A percentile compares a stretch with the other conserved stretches of the same genome.
Conservation (phyloP, 2,329 filamentous ascomycete genomes). For the Cordyceps cicadae region DNA sequence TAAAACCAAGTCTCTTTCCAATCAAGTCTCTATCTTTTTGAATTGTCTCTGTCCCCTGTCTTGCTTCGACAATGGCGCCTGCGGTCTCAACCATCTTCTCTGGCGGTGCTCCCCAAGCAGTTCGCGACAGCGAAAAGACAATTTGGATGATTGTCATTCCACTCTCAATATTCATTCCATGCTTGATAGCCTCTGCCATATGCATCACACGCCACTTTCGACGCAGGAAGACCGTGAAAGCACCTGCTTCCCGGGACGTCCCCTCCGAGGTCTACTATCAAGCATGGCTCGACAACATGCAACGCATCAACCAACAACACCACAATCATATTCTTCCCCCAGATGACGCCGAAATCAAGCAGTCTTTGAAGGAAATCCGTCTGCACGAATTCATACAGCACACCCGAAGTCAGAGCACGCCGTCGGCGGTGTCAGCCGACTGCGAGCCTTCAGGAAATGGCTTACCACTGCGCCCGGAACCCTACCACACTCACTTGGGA, state of each 20-base stretch:
- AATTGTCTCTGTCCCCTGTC: background rate
- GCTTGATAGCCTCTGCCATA: background rate
- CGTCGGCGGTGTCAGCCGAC: background rate
- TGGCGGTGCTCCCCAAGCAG: background rate
- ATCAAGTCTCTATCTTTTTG: background rate
- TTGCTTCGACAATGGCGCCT: background rate
- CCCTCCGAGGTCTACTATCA: background rate
- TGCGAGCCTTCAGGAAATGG: background rate
- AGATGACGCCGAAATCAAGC: background rate
- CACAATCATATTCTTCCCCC: too few species aligned
- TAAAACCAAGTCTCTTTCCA: too few species aligned
- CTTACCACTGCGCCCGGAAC: background rate
- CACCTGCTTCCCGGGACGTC: background rate
- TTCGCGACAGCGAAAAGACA: background rate
- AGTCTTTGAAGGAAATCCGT: background rate
- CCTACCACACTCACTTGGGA: background rate
- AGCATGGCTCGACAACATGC: background rate
- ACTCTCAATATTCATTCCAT: background rate
- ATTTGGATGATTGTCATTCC: slow-evolving; percentile 3
- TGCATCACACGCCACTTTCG: background rate
- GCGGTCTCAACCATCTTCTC: background rate
- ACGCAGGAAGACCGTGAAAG: background rate
- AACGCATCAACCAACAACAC: background rate
- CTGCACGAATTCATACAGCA: background rate
- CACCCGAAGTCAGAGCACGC: slow-evolving; percentile 2